Percentiles rank a stretch among this genome's conserved stretches.
These are phyloP conservation scores for Candida nitratophila DNA, from an alignment of 805 yeast genomes.

Conservation along the genomic window DNA sequence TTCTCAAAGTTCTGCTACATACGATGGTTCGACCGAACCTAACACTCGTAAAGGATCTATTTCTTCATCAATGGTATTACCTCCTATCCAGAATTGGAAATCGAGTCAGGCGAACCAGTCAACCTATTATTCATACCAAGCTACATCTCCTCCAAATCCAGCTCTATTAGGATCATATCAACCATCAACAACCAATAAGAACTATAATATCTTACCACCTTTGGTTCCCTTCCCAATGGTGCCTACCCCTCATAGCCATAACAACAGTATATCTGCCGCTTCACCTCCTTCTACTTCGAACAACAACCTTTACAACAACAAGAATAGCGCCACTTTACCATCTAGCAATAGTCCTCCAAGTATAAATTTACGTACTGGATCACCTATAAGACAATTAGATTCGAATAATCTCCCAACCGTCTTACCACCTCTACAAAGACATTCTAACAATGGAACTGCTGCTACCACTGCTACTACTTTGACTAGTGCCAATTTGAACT, in stretches of 20 bases:
- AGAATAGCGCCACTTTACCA: too few relatives aligned
- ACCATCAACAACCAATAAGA: neutral
- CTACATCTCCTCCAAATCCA: neutral
- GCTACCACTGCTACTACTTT: too few relatives aligned
- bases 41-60: neutral
- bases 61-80: slow-evolving; percentile 10
- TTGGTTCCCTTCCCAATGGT: neutral
- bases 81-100: slow-evolving; percentile 15
- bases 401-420: neutral
- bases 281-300: neutral
- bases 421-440: neutral
- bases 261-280: neutral
- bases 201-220: neutral
- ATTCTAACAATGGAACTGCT: too few relatives aligned
- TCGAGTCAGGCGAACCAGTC: neutral
- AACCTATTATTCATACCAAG: neutral
- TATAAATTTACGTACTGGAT: too few relatives aligned
- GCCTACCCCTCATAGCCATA: neutral
- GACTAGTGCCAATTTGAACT: too few relatives aligned
- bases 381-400: too few relatives aligned
- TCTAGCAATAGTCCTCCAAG: neutral
- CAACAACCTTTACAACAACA: too few relatives aligned
- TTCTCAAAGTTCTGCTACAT: neutral
- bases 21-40: neutral
- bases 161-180: neutral